Base-by-base conservation (phyloP, 176 grass and related monocot species). In the Pharus latifolius region DNA sequence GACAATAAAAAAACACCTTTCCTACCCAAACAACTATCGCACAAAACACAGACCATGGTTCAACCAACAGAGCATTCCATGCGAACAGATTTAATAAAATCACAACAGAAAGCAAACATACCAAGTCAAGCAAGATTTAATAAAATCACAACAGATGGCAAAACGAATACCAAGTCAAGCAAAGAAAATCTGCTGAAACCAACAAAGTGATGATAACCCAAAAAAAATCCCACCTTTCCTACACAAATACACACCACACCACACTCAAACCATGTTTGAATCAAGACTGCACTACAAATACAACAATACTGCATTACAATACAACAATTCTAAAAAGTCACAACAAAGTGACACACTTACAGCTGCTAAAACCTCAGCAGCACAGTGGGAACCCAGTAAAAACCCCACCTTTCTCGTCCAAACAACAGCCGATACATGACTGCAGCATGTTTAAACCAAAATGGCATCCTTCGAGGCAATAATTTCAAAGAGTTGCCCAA, bases 291-390 rank as follows among this genome's bases (percentile, higher is more conserved):
- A 55, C 8, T 33, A 33, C 8, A 3, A 68, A 50, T 51, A 34
- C 12, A 68, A 30, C 27, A 57, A 15, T 16, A 26, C 16, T 28
- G n/a, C 13, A 60, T 66, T 41, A 45, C 35, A 45, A 45, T 19
- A 41, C 63, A 67, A 67, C 10, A 41, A 82, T 58, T 18, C n/a
- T 49, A 20, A 17, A 56, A 71, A n/a, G n/a, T n/a, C n/a, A n/a
- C n/a, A n/a, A n/a, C n/a, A n/a, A n/a, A n/a, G n/a, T n/a, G n/a
- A n/a, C n/a, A n/a, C n/a, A n/a, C n/a, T n/a, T n/a, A n/a, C 41
- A 53, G 3, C 33, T 49, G 9, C 24, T 18, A 60, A 52, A 54
- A 37, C 35, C 15, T 27, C 35, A 19, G 17, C 14, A 52, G 61
- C 16, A 17, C 26, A 70, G 34, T 7, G 15, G 19, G n/a, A n/a